These are phyloP conservation scores for Kwoniella sp. DNA, from an alignment of 768 basidiomycete species.

Conservation along the genomic window DNA sequence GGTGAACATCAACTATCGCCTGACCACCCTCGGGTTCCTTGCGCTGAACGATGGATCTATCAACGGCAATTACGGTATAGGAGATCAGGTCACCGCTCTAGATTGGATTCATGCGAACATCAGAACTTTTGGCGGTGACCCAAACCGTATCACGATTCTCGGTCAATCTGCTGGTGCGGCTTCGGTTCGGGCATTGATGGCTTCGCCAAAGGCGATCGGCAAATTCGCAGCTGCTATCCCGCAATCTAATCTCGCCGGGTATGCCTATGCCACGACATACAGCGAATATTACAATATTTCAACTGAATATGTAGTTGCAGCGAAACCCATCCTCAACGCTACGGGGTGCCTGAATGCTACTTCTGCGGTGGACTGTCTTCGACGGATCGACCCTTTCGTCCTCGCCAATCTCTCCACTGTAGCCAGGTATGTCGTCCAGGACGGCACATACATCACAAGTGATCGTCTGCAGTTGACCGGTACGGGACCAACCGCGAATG, in stretches of 20 bases:
- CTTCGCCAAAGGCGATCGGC: slow-evolving; percentile 56
- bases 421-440: slow-evolving; percentile 59
- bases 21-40: slow-evolving; percentile 32
- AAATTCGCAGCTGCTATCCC: slow-evolving; percentile 59
- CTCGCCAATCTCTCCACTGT: slow-evolving; percentile 57
- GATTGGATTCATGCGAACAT: slow-evolving; percentile 64
- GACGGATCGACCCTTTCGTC: slow-evolving; percentile 53
- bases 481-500: slow-evolving; percentile 58
- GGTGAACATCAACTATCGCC: slow-evolving; percentile 35
- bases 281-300: slow-evolving; percentile 62
- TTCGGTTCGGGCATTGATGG: slow-evolving; percentile 44
- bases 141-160: slow-evolving; percentile 62
- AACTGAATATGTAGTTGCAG: slow-evolving; percentile 57
- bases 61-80: slow-evolving; percentile 24
- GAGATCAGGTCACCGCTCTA: slow-evolving; percentile 53
- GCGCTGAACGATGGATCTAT: slow-evolving; percentile 17
- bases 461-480: slow-evolving; percentile 59
- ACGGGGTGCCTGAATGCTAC: slow-evolving; percentile 57
- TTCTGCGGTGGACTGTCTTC: slow-evolving; percentile 58
- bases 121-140: slow-evolving; percentile 65
- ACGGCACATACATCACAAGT: slow-evolving; percentile 60
- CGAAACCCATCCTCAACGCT: slow-evolving; percentile 57
- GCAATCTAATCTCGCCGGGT: slow-evolving; percentile 62
- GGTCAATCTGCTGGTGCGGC: slow-evolving; percentile 65
- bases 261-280: slow-evolving; percentile 61